Percentiles rank a stretch among this genome's conserved stretches.
Conservation (phyloP, 2,329 filamentous ascomycete species). For the Colletotrichum shisoi region DNA sequence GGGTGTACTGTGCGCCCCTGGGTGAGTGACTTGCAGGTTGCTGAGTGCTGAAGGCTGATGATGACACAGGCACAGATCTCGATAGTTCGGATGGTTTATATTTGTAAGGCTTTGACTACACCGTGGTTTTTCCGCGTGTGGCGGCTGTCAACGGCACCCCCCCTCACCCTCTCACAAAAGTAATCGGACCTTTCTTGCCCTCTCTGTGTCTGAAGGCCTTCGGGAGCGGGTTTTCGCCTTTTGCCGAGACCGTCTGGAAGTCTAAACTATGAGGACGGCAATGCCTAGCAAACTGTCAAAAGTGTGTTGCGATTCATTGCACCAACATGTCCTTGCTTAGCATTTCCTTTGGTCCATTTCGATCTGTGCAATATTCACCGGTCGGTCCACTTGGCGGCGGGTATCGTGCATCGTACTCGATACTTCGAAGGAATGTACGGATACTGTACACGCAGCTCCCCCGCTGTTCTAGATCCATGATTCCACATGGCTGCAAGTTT, state of each 20-base stretch:
- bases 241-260: conserved; percentile 18
- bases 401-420: conserved; percentile 35
- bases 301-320: conserved; percentile 22
- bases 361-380: conserved; percentile 22
- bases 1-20: background rate
- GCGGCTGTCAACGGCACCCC: conserved; percentile 30
- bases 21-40: conserved; percentile 32
- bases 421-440: conserved; percentile 11
- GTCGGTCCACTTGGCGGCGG: conserved; percentile 32
- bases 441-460: background rate
- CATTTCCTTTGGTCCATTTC: background rate
- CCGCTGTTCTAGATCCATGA: conserved; percentile 23
- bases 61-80: conserved; percentile 28
- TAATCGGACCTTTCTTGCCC: conserved; percentile 27
- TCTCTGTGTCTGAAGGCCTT: conserved; percentile 15
- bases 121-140: conserved; percentile 6
- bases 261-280: background rate
- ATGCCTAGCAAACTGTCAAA: conserved; percentile 14
- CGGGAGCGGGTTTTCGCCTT: conserved; percentile 13
- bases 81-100: conserved; percentile 32
- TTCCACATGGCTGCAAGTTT: conserved; percentile 33
- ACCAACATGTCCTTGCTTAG: background rate
- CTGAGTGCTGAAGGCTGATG: conserved; percentile 12
- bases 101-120: conserved; percentile 8
- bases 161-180: conserved; percentile 23